Base-by-base conservation (phyloP, 1,139 yeast genomes). In the Candida glucosophila region DNA sequence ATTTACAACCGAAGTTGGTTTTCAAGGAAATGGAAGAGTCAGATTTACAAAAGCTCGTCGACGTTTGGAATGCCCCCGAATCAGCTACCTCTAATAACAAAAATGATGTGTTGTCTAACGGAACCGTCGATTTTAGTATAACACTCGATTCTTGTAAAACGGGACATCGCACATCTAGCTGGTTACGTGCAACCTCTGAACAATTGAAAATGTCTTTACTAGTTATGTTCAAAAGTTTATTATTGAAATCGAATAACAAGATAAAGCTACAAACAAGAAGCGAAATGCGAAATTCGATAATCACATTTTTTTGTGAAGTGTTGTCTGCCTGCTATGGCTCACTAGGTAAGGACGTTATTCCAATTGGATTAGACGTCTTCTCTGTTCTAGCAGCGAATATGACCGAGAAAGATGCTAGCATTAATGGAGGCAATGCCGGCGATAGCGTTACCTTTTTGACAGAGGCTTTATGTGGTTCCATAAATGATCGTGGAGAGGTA, bases 171-270 rank as follows among this genome's bases (percentile, higher is more conserved):
- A 63, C 73, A 2, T 51, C 55, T 8, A 45, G 70, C 6, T 82
- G 94, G 94, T 48, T 79, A 12, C 55, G 45, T 12, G 83, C 77
- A 0, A 77, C 88, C 0, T 58, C 78, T 2, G 55, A 58, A 17
- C 90, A 82, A 40, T 58, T 81, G 14, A 67, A 64, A 26, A 44
- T 63, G 5, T 61, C 73, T 2, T 48, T 75, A 19, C 36, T 57
- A 3, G 40, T 49, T 5, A 43, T 54, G 29, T 54, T 57, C 44
- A 49, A 52, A 36, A 37, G 47, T 23, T 24, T 53, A 3, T 27
- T 52, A 12, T 22, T 36, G 14, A 30, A 33, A 3, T 26, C 31
- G 12, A 19, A 36, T 5, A 28, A 32, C 20, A 36, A 44, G 24
- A 37, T 28, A 14, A 48, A 54, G 24, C 27, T 55, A 2, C 44